These are phyloP conservation scores for Dryas alaskensis DNA, from an alignment of 306 rosid species.

Conservation along the genomic window DNA sequence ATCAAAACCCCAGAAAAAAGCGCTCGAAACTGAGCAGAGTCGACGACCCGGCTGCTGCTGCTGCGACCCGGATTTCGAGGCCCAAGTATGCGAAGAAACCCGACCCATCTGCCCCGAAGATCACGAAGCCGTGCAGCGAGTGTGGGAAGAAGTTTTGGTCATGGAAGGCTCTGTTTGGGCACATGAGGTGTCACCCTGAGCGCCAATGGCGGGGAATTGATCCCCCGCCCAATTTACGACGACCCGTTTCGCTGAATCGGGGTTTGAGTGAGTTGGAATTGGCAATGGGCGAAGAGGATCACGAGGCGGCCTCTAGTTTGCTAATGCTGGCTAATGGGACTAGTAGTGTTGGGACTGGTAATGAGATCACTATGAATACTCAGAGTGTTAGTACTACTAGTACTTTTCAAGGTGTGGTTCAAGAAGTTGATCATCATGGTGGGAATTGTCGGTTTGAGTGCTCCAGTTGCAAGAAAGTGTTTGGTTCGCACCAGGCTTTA, in stretches of 20 bases:
- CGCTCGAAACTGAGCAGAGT: conserved; percentile 29
- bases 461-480: conserved; percentile 75
- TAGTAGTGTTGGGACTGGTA: background rate
- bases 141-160: conserved; percentile 83
- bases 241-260: background rate
- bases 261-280: background rate
- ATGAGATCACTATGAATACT: background rate
- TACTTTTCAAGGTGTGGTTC: background rate
- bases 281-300: conserved; percentile 43
- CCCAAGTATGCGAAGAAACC: conserved; percentile 35
- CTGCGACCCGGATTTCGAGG: conserved; percentile 9
- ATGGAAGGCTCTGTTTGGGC: conserved; percentile 79
- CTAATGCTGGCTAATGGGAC: conserved; percentile 46
- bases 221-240: conserved; percentile 47
- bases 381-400: background rate
- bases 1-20: conserved; percentile 40
- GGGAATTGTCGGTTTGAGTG: conserved; percentile 45
- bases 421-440: background rate
- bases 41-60: background rate
- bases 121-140: conserved; percentile 56
- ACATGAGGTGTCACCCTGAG: conserved; percentile 95
- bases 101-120: conserved; percentile 36
- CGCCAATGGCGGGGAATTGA: conserved; percentile 83
- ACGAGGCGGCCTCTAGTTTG: conserved; percentile 55
- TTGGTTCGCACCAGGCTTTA: conserved; percentile 76